Evolutionary conservation across 169 alveolate genomes (phyloP), one percentile per base, ranked within the genome.

Genomic region (Prorocentrum cordatum): DNA sequence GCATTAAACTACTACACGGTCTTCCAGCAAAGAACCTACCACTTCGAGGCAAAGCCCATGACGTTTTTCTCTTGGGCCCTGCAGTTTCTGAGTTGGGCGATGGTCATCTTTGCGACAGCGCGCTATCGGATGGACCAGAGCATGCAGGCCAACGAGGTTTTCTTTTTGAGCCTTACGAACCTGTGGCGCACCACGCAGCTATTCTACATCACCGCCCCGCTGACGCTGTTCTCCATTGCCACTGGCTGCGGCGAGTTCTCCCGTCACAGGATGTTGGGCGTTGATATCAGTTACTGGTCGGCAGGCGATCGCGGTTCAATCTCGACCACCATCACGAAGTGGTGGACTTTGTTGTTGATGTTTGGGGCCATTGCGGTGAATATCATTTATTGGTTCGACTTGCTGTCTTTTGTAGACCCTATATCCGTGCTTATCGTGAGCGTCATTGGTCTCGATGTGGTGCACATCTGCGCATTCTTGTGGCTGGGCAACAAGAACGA

Each of bases 111-210:
- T 1, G 70, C 88, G 24, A 26, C 88, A 14, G 29, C 59, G 32
- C 88, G 88, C 50, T 77, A 77, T 62, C 54, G 75, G 3, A 61
- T 77, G 26, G 38, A 77, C 88, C 24, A 59, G 75, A 20, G 59
- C n/a, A 77, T 77, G 88, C 75, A 77, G 66, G 88, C 88, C 66
- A 77, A 77, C 75, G 88, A 77, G 67, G 88, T 77, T 27, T 59
- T 77, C 33, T 39, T 72, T 29, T n/a, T 77, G 39, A 59, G 75
- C 59, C 54, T 77, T 72, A 75, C 54, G 64, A 77, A 77, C 88
- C 32, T 77, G 4, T 77, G 88, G 88, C 88, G 88, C 18, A 59
- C 88, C 36, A 77, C 88, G 2, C 88, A 77, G 75, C 88, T 77
- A 26, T 77, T 77, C 88, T 77, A 77, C 62, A 77, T 77, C 20